Percentiles rank a stretch among this genome's conserved stretches.
Evolutionary conservation across 768 basidiomycete genomes (phyloP).

Genomic region (Cubamyces lactineus): DNA sequence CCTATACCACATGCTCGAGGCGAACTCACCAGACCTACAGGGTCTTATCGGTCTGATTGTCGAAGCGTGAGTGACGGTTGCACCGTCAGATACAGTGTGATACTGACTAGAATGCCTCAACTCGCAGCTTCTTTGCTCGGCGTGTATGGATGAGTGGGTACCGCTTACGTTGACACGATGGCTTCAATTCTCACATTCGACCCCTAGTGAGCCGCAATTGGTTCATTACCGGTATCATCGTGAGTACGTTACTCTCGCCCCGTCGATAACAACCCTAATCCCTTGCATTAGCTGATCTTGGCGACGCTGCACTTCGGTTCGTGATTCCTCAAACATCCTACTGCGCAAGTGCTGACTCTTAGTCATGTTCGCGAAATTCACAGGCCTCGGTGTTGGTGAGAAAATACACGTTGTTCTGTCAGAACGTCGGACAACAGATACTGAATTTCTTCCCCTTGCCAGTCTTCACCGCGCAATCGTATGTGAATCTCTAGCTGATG

Average conservation of each 20-base stretch:
- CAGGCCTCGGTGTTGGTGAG: conserved; percentile 31
- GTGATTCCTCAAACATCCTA: conserved; percentile 10
- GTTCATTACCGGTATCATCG: conserved; percentile 46
- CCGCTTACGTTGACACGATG: background rate
- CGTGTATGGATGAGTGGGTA: conserved; percentile 52
- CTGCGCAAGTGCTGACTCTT: background rate
- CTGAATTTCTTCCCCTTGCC: background rate
- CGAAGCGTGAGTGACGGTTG: conserved; percentile 41
- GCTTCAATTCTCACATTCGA: conserved; percentile 1
- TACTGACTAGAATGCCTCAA: background rate
- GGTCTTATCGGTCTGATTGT: conserved; percentile 54
- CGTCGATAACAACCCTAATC: background rate
- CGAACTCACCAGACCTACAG: conserved; percentile 27
- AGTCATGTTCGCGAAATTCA: background rate
- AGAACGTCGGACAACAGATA: background rate
- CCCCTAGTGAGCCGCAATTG: conserved; percentile 48
- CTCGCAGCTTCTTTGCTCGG: conserved; percentile 53
- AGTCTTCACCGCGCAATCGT: conserved; percentile 56
- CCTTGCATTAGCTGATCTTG: conserved; percentile 40
- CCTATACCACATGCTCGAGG: background rate
- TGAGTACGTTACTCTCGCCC: conserved; percentile 30
- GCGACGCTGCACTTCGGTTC: conserved; percentile 48
- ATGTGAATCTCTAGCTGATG: conserved; percentile 15
- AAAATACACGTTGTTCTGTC: background rate
- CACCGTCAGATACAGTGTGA: background rate